Percentiles rank a stretch among this genome's conserved stretches.
phyloP scores from a whole-genome alignment of 257 asterid species.

The Solanum sparsipilum region DNA sequence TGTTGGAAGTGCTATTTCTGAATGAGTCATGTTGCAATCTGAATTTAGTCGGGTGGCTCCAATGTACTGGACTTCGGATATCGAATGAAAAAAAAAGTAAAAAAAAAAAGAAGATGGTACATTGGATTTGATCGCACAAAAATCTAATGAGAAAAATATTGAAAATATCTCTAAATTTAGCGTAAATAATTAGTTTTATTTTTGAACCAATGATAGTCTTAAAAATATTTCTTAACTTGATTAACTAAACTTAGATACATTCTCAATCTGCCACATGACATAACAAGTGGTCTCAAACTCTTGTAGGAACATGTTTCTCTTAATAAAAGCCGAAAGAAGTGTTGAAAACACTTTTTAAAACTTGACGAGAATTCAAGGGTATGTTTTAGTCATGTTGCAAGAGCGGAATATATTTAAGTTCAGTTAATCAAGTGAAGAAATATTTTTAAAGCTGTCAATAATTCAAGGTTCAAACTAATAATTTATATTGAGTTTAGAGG shows the following conservation, averaged over 20 bases:
- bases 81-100: too few species aligned
- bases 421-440: fast-evolving
- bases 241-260: background rate
- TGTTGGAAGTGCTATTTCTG: fast-evolving
- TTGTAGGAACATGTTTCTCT: too few species aligned
- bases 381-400: background rate
- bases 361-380: background rate
- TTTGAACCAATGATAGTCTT: background rate
- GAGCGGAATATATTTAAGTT: background rate
- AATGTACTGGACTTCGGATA: too few species aligned
- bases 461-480: too few species aligned
- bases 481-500: fast-evolving
- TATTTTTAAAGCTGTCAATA: fast-evolving
- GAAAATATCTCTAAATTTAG: too few species aligned
- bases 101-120: background rate
- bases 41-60: fast-evolving
- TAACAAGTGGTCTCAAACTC: too few species aligned
- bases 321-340: too few species aligned
- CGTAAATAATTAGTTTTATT: too few species aligned
- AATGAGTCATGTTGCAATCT: too few species aligned
- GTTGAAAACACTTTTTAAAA: background rate
- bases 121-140: background rate
- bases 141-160: too few species aligned
- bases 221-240: too few species aligned
- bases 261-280: too few species aligned